These are phyloP conservation scores for Fusarium fujikuroi DNA, from an alignment of 2,329 filamentous ascomycete species.

Conservation along the genomic window DNA sequence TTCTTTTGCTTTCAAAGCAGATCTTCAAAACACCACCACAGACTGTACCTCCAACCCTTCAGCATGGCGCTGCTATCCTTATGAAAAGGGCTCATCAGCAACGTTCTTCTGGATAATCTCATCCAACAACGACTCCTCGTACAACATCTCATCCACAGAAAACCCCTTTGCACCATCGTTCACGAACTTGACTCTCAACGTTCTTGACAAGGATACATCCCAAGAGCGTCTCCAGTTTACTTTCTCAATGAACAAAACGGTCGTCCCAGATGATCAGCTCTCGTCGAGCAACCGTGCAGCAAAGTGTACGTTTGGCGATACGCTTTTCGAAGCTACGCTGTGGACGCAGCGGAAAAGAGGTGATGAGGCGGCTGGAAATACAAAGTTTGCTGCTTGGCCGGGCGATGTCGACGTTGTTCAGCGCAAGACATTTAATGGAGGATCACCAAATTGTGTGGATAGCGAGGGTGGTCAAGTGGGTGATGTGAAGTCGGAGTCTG, in stretches of 20 bases:
- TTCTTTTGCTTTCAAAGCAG: conserved; percentile 69
- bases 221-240: conserved; percentile 69
- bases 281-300: conserved; percentile 56
- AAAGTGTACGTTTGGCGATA: conserved; percentile 68
- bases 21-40: conserved; percentile 62
- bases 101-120: conserved; percentile 72
- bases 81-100: conserved; percentile 54
- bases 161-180: conserved; percentile 69
- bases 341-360: conserved; percentile 62
- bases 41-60: conserved; percentile 67
- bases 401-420: conserved; percentile 67
- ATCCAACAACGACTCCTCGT: conserved; percentile 52
- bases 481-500: conserved; percentile 50
- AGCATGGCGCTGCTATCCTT: conserved; percentile 73
- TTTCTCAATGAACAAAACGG: conserved; percentile 62
- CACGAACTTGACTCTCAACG: conserved; percentile 59
- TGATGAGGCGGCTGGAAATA: conserved; percentile 12
- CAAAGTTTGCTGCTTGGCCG: conserved; percentile 61
- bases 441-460: conserved; percentile 65
- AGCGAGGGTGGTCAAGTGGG: conserved; percentile 50
- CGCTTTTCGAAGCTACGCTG: conserved; percentile 65
- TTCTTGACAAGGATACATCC: conserved; percentile 58
- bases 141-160: conserved; percentile 64
- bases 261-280: conserved; percentile 59
- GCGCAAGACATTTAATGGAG: conserved; percentile 52